Percentiles rank a stretch among this genome's conserved stretches.
Evolutionary conservation across 495 filamentous ascomycete species (phyloP).

Genomic region (Annulohypoxylon nitens): DNA sequence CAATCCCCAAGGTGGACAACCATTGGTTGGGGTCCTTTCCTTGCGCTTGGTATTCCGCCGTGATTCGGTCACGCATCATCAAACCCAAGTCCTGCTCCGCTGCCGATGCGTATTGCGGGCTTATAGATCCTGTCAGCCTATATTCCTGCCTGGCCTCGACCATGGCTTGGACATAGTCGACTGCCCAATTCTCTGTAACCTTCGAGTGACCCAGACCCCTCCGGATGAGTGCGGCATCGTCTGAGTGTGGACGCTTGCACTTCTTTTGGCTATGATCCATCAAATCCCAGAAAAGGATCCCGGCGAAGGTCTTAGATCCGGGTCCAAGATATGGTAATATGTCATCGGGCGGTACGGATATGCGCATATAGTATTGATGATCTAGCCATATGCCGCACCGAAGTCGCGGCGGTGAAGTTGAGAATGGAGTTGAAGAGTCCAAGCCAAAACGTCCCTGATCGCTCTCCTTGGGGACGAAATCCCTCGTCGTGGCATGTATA

Average conservation of each 20-base stretch:
- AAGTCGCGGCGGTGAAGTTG: constrained; percentile 18
- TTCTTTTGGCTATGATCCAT: constrained; percentile 22
- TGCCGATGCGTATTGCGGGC: constrained; percentile 10
- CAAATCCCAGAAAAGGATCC: constrained; percentile 30
- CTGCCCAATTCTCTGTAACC: constrained; percentile 18
- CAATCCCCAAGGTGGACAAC: constrained; percentile 18
- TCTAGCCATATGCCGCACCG: constrained; percentile 33
- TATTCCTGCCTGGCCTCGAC: constrained; percentile 35
- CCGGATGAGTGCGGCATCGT: neutral
- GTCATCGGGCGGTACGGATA: constrained; percentile 28
- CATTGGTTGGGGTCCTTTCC: constrained; percentile 23
- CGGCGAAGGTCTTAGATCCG: constrained; percentile 24
- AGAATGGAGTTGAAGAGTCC: neutral
- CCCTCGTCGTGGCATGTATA: constrained; percentile 6
- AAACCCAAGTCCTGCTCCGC: constrained; percentile 15
- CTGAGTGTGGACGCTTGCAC: constrained; percentile 14
- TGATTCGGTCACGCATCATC: constrained; percentile 10
- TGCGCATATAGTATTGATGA: constrained; percentile 30
- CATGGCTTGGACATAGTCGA: constrained; percentile 29
- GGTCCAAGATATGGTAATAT: constrained; percentile 31
- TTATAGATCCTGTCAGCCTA: constrained; percentile 19
- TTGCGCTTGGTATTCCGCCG: constrained; percentile 3
- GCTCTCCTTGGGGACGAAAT: neutral
- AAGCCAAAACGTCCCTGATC: neutral
- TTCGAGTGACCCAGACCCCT: constrained; percentile 18